These are phyloP conservation scores for Prunus fruticosa DNA, from an alignment of 306 rosid species.

Conservation along the genomic window DNA sequence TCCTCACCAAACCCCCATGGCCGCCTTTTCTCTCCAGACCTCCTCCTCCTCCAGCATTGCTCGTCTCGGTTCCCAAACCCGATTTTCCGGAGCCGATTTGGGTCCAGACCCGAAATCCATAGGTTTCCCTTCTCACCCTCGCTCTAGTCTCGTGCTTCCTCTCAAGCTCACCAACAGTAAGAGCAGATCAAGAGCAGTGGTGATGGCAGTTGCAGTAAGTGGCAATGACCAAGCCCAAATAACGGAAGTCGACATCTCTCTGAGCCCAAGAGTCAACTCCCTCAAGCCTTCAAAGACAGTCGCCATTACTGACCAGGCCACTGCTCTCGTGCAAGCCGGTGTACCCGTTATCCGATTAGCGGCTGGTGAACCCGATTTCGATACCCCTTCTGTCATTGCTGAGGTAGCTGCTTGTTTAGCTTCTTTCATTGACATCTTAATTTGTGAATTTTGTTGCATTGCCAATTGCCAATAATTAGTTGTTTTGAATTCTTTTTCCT, in stretches of 20 bases:
- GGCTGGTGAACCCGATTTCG: conserved; percentile 94
- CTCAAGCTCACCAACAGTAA: conserved; percentile 26
- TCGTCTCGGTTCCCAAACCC: conserved; percentile 19
- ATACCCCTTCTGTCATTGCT: conserved; percentile 65
- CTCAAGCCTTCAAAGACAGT: conserved; percentile 83
- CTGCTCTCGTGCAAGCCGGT: conserved; percentile 83
- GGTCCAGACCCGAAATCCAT: conserved; percentile 32
- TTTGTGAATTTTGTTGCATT: background rate
- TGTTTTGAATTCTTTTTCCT: background rate
- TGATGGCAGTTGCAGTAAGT: conserved; percentile 48
- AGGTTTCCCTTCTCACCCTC: conserved; percentile 31
- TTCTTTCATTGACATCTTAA: background rate
- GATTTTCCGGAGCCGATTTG: conserved; percentile 10
- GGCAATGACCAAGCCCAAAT: conserved; percentile 20
- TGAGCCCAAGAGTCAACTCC: conserved; percentile 85
- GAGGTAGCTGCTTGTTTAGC: conserved; percentile 43
- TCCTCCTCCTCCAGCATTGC: conserved; percentile 13
- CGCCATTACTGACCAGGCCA: conserved; percentile 80
- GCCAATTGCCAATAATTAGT: background rate
- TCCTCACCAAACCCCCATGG: conserved; percentile 25
- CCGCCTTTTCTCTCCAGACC: conserved; percentile 39
- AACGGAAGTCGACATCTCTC: conserved; percentile 46
- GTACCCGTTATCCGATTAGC: conserved; percentile 82
- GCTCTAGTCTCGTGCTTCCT: conserved; percentile 7
- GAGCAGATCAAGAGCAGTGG: background rate